These are phyloP conservation scores for Hemileccinum rubropunctum DNA, from an alignment of 768 basidiomycete genomes.

Conservation along the genomic window DNA sequence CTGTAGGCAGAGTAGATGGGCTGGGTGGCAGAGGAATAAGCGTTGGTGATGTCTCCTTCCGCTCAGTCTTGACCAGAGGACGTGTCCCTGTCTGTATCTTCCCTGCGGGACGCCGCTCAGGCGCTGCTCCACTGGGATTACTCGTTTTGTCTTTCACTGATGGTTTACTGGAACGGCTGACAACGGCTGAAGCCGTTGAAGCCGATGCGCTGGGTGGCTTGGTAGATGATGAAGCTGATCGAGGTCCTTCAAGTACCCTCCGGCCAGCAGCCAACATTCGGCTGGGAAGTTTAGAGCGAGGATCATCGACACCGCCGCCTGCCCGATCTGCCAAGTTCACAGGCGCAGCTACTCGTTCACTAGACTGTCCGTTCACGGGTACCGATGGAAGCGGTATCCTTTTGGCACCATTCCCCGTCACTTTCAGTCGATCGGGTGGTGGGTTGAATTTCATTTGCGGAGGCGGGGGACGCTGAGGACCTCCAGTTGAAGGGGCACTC, in stretches of 20 bases:
- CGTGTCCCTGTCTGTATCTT: slow-evolving; percentile 10
- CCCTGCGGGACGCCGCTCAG: slow-evolving; percentile 9
- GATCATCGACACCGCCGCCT: background rate
- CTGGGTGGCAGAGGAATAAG: slow-evolving; percentile 20
- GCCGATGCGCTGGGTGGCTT: slow-evolving; percentile 7
- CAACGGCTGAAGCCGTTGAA: background rate
- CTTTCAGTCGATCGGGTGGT: slow-evolving; percentile 23
- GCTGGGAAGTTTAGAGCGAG: slow-evolving; percentile 10
- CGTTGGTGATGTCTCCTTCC: slow-evolving; percentile 15
- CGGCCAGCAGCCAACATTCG: slow-evolving; percentile 3
- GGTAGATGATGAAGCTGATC: slow-evolving; percentile 1
- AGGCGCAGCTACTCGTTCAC: slow-evolving; percentile 2
- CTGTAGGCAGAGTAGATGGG: slow-evolving; percentile 17
- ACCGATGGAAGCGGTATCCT: slow-evolving; percentile 30
- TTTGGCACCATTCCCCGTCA: slow-evolving; percentile 30
- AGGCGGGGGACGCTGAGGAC: slow-evolving; percentile 27
- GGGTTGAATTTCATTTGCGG: slow-evolving; percentile 21
- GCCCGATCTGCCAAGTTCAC: slow-evolving; percentile 1
- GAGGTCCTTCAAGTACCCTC: slow-evolving; percentile 8
- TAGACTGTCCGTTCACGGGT: background rate
- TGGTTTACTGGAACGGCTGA: slow-evolving; percentile 12
- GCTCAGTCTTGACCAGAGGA: slow-evolving; percentile 9
- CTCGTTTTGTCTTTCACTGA: slow-evolving; percentile 5
- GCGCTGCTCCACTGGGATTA: slow-evolving; percentile 1
- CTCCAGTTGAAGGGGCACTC: slow-evolving; percentile 7